Evolutionary conservation across 2,329 filamentous ascomycete genomes (phyloP), one percentile per base, ranked within the genome.

Genomic region (Cadophora sp.): DNA sequence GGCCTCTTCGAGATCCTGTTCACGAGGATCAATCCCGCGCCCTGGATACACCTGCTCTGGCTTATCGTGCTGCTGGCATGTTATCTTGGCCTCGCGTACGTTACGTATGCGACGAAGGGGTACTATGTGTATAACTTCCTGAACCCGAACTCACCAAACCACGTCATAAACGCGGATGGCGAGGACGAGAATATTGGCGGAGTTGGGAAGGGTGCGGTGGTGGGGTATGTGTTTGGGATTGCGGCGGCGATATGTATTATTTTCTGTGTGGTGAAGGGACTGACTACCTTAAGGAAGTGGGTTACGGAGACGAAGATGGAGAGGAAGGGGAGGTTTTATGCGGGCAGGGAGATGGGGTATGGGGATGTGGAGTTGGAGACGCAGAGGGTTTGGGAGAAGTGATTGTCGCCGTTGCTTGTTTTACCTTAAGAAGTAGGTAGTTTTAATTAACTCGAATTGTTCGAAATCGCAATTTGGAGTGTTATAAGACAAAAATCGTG

Each of bases 101-200:
- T 96, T 26, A 94, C 91, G 0, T 80, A 86, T 69, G 87, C 87
- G 4, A 89, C 89, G 0, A 83, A 93, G 78, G 87, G 87, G 2
- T 92, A 91, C 77, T 97, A 94, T 78, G 85, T 91, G 0, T 97
- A 97, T 80, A 78, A 75, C 67, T 97, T 97, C 80, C 85, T 97
- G n/a, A 85, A 97, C 77, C 84, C 88, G 1, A 34, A 51, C 11
- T 69, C 73, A 1, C 46, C 46, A 11, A 29, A 69, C 4, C 16
- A 62, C 0, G 31, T 68, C 19, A 16, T 63, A 3, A 58, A 55
- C 40, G 53, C 59, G 2, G 51, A 65, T 12, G 73, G 72, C 14
- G 43, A 66, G 19, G 68, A 64, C 46, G 46, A 64, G 31, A 71
- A 71, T 61, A 37, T 71, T 31, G 66, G 72, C 1, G 62, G 72